Base-by-base conservation (phyloP, 2,329 filamentous ascomycete species). In the Aspergillus novofumigatus region DNA sequence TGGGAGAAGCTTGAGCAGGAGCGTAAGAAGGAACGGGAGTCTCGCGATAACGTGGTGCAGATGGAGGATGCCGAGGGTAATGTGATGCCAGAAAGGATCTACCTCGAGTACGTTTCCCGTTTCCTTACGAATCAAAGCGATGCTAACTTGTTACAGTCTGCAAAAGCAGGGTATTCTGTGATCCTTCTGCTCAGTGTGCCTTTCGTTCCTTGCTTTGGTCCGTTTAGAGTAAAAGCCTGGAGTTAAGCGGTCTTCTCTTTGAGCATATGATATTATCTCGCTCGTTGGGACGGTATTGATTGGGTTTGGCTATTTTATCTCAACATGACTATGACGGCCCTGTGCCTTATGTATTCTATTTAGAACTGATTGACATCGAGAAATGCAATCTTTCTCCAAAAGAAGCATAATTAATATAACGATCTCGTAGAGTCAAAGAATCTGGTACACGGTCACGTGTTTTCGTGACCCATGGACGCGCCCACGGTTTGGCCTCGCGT, bases 21-120 rank as follows among this genome's bases (percentile, higher is more conserved):
- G 64, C 88, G 90, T 75, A 91, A 90, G 81, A 88, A 86, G 73
- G 86, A 86, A 62, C 88, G 86, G 72, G 81, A 88, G 0, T 86
- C 88, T 60, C 88, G 89, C 48, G 91, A 93, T 42, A 91, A 89
- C 59, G 85, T 99, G 9, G 91, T 97, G 51, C 92, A 99, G 80
- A 99, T 99, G 94, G 94, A 99, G 80, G 94, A 99, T 74, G 90
- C 86, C 0, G 90, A 96, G 72, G 94, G 94, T 49, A 97, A 99
- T 69, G 94, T 99, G 56, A 99, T 99, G 94, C 94, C 95, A 0
- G 92, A 97, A 78, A 96, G 96, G 81, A 93, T 99, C 54, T 99
- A 97, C 74, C 87, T 92, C 64, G 94, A 99, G 75, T 77, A 71
- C 52, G 75, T 74, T 20, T 42, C 29, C 51, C 59, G 21, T 41